Evolutionary conservation across 495 filamentous ascomycete species (phyloP).

Genomic region (Cenococcum geophilum): DNA sequence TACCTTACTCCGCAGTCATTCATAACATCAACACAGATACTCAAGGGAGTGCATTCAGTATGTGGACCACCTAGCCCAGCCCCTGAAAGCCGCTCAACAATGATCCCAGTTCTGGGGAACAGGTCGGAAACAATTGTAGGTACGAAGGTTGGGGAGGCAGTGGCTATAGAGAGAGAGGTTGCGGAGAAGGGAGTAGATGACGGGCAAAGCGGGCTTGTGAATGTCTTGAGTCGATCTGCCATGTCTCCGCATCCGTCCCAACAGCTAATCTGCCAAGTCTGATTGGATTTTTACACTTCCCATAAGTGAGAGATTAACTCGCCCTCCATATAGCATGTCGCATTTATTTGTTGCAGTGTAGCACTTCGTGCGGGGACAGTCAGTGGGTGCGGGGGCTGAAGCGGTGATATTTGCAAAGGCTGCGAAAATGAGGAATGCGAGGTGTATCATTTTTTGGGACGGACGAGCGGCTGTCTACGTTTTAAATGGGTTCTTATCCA

Average conservation of each 20-base stretch:
- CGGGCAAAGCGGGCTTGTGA: background rate
- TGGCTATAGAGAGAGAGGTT: too few relatives aligned
- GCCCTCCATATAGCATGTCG: constrained; percentile 3
- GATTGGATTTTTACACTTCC: background rate
- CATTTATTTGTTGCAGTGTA: constrained; percentile 8
- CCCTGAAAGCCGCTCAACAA: too few relatives aligned
- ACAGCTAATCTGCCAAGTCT: background rate
- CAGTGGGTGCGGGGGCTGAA: constrained; percentile 5
- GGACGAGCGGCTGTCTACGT: background rate
- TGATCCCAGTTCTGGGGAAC: too few relatives aligned
- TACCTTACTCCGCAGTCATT: background rate
- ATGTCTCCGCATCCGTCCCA: background rate
- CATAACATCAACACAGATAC: background rate
- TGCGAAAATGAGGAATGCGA: background rate
- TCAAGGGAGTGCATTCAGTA: too few relatives aligned
- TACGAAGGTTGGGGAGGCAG: too few relatives aligned
- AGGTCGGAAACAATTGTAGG: too few relatives aligned
- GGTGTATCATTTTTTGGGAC: background rate
- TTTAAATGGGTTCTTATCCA: background rate
- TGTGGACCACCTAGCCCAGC: too few relatives aligned
- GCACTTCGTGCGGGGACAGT: constrained; percentile 5
- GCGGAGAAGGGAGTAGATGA: background rate
- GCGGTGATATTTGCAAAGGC: background rate
- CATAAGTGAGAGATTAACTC: background rate
- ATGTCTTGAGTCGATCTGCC: background rate